A percentile compares a stretch with the other conserved stretches of the same genome.
Conservation (phyloP, 805 yeast species). For the Geotrichum ghanense region DNA sequence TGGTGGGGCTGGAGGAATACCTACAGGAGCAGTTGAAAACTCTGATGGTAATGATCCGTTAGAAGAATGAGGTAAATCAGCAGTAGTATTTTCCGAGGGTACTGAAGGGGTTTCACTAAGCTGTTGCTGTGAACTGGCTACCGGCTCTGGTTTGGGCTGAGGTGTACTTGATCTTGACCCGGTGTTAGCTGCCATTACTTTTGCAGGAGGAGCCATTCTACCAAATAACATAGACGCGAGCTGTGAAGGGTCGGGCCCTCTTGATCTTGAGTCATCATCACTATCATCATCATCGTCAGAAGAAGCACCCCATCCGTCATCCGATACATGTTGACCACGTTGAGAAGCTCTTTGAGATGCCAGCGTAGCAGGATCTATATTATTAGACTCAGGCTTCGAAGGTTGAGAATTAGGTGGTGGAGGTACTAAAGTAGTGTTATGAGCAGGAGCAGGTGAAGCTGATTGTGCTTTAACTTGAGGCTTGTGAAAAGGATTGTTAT, state of each 20-base stretch:
- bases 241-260: slow-evolving; percentile 29
- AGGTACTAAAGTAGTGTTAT: slow-evolving; percentile 8
- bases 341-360: slow-evolving; percentile 25
- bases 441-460: slow-evolving; percentile 7
- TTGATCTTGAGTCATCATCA: slow-evolving; percentile 21
- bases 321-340: slow-evolving; percentile 24
- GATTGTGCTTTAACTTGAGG: neutral
- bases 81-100: slow-evolving; percentile 13
- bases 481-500: slow-evolving; percentile 11
- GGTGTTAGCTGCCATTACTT: slow-evolving; percentile 13
- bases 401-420: slow-evolving; percentile 10
- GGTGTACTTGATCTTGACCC: slow-evolving; percentile 6
- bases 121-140: slow-evolving; percentile 1
- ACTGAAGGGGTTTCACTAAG: slow-evolving; percentile 13
- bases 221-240: slow-evolving; percentile 33
- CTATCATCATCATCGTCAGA: slow-evolving; percentile 20
- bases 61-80: slow-evolving; percentile 17
- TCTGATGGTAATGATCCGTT: slow-evolving; percentile 18
- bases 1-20: slow-evolving; percentile 17
- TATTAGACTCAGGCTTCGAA: slow-evolving; percentile 12
- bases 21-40: slow-evolving; percentile 20
- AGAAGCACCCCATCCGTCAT: slow-evolving; percentile 19
- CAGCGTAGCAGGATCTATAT: slow-evolving; percentile 14
- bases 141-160: slow-evolving; percentile 4
- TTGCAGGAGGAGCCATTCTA: slow-evolving; percentile 26